Base-by-base conservation (phyloP, 2,329 filamentous ascomycete species). In the Clarireedia sp. region DNA sequence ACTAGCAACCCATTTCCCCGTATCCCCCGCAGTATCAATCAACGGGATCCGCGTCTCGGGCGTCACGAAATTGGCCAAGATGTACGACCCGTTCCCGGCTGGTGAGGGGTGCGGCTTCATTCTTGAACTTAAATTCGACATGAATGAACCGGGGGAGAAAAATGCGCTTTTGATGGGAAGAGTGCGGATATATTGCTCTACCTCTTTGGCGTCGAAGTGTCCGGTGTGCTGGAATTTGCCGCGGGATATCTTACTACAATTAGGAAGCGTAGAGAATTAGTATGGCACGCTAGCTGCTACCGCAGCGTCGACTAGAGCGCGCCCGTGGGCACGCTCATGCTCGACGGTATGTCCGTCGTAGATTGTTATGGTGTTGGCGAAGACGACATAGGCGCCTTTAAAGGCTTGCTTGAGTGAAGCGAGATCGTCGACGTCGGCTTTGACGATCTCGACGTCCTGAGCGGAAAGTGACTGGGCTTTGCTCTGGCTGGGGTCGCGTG, bases 121-220 rank as follows among this genome's bases (percentile, higher is more conserved):
- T 12, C 12, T 36, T 3, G 17, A 17, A 9, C 29, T 1, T 23
- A 60, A 59, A 14, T 60, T 62, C 47, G 59, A 55, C 60, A 79
- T 78, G 56, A 77, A 80, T n/a, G 65, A 69, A 0, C 68, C 75
- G 0, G 75, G 73, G 0, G 70, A 66, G 54, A 75, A 71, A 63
- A 78, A 78, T 0, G 76, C 69, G 41, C 69, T 71, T 6, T 71
- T 70, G 4, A 79, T 67, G 0, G 69, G 70, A 1, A 75, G 61
- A 0, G 59, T 56, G 14, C 74, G 73, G 10, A 67, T 66, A 3
- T 64, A 66, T 21, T 66, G 58, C 43, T 74, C 71, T 5, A 70
- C 61, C 0, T 62, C 54, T 59, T 73, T 73, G 19, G 67, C 68
- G 14, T 37, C n/a, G 45, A 60, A 74, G 40, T 71, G 50, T 12